A percentile compares a stretch with the other conserved stretches of the same genome.
These are phyloP conservation scores for Teratosphaeria nubilosa DNA, from an alignment of 2,329 filamentous ascomycete species.

Conservation along the genomic window DNA sequence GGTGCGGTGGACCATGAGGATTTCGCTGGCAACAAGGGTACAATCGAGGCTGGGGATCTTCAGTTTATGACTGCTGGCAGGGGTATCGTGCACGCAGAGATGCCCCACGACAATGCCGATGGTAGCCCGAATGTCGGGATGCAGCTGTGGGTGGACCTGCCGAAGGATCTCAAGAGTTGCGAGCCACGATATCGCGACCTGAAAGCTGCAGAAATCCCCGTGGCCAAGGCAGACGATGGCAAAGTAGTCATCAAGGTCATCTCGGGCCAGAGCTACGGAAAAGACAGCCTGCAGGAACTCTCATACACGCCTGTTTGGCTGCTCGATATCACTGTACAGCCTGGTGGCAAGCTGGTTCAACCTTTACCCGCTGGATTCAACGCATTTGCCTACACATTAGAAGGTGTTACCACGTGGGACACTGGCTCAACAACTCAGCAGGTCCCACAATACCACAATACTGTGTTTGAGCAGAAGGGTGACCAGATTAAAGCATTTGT, in stretches of 20 bases:
- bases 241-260: conserved; percentile 82
- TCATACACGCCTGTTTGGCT: conserved; percentile 98
- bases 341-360: conserved; percentile 69
- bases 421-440: conserved; percentile 39
- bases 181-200: conserved; percentile 90
- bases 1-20: conserved; percentile 88
- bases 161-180: conserved; percentile 68
- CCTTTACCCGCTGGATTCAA: conserved; percentile 74
- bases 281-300: conserved; percentile 79
- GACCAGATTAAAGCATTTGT: conserved; percentile 66
- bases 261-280: conserved; percentile 69
- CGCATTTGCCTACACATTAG: conserved; percentile 77
- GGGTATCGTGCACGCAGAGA: conserved; percentile 86
- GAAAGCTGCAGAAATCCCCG: conserved; percentile 66
- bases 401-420: conserved; percentile 58
- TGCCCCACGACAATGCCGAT: conserved; percentile 72
- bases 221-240: conserved; percentile 58
- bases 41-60: conserved; percentile 75
- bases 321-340: conserved; percentile 69
- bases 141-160: conserved; percentile 93
- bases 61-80: conserved; percentile 96
- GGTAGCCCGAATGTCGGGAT: conserved; percentile 73
- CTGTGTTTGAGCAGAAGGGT: conserved; percentile 73
- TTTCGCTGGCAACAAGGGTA: conserved; percentile 76
- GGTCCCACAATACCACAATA: conserved; percentile 70